These are phyloP conservation scores for Fusarium sp. DNA, from an alignment of 2,329 filamentous ascomycete genomes.

Conservation along the genomic window DNA sequence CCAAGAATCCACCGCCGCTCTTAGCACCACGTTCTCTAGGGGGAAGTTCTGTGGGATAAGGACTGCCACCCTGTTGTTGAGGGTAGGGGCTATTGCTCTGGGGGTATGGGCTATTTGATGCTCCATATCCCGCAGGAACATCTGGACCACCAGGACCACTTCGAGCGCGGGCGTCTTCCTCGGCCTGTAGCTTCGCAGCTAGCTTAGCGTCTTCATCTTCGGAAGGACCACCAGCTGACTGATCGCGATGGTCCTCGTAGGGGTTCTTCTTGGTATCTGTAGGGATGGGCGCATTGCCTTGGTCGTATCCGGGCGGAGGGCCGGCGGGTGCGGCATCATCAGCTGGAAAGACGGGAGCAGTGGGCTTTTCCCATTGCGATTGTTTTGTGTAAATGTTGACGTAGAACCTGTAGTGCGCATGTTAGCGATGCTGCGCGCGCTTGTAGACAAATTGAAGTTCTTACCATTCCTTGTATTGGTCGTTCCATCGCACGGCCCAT, in stretches of 20 bases:
- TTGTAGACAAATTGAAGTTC: conserved; percentile 32
- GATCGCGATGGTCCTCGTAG: conserved; percentile 60
- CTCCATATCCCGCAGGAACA: conserved; percentile 47
- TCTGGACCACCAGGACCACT: conserved; percentile 42
- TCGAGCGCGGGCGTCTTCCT: conserved; percentile 75
- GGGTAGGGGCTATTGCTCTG: conserved; percentile 41
- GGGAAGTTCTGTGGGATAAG: conserved; percentile 53
- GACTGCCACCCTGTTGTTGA: conserved; percentile 42
- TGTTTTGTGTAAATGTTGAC: conserved; percentile 88
- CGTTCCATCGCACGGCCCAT: conserved; percentile 87
- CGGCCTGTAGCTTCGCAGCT: conserved; percentile 81
- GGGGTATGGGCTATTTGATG: conserved; percentile 43
- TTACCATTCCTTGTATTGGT: conserved; percentile 86
- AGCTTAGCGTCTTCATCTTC: conserved; percentile 75
- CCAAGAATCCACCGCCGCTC: conserved; percentile 58
- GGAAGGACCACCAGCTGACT: conserved; percentile 46
- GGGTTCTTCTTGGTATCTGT: conserved; percentile 75
- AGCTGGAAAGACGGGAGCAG: conserved; percentile 68
- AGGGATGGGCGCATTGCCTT: conserved; percentile 51
- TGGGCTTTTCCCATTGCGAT: conserved; percentile 91
- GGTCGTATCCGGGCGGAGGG: conserved; percentile 74
- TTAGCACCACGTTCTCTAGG: conserved; percentile 52
- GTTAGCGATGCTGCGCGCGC: conserved; percentile 17
- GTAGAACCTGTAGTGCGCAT: conserved; percentile 73
- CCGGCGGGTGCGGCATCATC: conserved; percentile 58